Evolutionary conservation across 139 green algal species (phyloP).

Genomic region (Monoraphidium neglectum): DNA sequence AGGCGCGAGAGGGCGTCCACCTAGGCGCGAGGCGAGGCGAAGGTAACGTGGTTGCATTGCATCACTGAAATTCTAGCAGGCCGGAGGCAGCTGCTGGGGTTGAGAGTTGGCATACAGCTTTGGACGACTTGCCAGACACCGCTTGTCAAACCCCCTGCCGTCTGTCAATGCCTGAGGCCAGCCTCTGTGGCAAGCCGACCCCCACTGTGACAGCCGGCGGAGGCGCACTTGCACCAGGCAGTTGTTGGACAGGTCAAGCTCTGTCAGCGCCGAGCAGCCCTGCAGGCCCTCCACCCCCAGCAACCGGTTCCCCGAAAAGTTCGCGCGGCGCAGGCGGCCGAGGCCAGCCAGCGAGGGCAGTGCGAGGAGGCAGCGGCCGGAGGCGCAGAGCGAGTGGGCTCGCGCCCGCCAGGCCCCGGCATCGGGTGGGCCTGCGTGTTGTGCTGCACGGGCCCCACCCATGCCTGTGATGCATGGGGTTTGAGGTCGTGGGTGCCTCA

Average conservation of each 20-base stretch:
- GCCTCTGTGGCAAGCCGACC: conserved; percentile 7
- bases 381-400: no score
- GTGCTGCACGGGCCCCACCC: background rate
- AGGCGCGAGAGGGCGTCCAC: background rate
- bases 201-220: conserved; percentile 28
- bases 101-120: conserved; percentile 66
- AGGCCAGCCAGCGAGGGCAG: no score
- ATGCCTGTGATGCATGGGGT: no score
- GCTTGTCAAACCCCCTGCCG: background rate
- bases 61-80: background rate
- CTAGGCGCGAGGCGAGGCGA: background rate
- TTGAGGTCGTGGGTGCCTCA: no score
- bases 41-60: background rate
- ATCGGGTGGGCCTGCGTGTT: conserved; percentile 9
- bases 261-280: conserved; percentile 36
- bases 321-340: no score
- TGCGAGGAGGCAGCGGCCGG: no score
- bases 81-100: conserved; percentile 5
- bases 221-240: background rate
- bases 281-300: conserved; percentile 41
- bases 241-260: conserved; percentile 65
- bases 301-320: background rate
- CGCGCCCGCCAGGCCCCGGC: conserved; percentile 1
- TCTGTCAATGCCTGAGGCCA: background rate
- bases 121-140: conserved; percentile 40